These are phyloP conservation scores for Jatropha curcas DNA, from an alignment of 345 rosid species.

Conservation along the genomic window DNA sequence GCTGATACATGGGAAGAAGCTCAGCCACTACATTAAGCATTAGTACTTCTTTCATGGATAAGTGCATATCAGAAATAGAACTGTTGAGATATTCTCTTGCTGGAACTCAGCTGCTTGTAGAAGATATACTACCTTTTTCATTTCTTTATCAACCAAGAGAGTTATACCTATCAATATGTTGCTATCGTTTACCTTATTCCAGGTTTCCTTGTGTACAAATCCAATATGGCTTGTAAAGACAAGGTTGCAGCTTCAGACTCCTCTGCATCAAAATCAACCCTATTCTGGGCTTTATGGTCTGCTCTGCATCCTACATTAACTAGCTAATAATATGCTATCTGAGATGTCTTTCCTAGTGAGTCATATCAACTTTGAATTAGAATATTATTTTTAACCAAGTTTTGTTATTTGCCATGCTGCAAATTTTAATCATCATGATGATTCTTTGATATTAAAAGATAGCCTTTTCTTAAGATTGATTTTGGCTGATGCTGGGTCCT, in stretches of 20 bases:
- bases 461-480: background rate
- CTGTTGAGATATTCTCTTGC: background rate
- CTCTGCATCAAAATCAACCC: slow-evolving; percentile 68
- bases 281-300: slow-evolving; percentile 86
- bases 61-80: background rate
- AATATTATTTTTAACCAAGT: slow-evolving; percentile 15
- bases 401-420: slow-evolving; percentile 5
- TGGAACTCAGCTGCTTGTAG: background rate
- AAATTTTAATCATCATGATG: slow-evolving; percentile 10
- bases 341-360: slow-evolving; percentile 25
- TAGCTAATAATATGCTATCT: slow-evolving; percentile 32
- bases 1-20: background rate
- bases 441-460: background rate
- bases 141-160: background rate
- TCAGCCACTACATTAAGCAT: background rate
- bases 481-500: background rate
- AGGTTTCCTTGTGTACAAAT: slow-evolving; percentile 91
- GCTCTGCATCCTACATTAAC: slow-evolving; percentile 40
- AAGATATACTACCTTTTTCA: background rate
- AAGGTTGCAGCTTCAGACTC: slow-evolving; percentile 91
- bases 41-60: background rate
- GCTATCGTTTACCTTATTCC: slow-evolving; percentile 21
- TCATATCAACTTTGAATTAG: slow-evolving; percentile 27
- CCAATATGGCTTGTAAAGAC: slow-evolving; percentile 96
- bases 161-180: background rate